Conservation (phyloP, 352 stramenopile species). For the Pythium aquatile region DNA sequence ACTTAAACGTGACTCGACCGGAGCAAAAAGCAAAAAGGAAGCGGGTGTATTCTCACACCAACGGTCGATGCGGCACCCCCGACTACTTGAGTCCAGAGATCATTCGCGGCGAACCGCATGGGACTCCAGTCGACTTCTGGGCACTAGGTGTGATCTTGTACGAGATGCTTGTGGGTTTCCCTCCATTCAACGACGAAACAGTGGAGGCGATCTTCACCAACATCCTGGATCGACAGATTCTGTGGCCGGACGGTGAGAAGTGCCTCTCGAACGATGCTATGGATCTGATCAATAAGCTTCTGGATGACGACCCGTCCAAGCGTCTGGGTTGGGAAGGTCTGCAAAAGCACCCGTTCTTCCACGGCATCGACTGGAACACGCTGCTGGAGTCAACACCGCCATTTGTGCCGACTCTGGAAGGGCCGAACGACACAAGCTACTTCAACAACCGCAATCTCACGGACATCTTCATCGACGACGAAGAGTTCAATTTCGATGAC, state of each 20-base stretch:
- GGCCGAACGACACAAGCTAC: constrained; percentile 87
- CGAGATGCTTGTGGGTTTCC: constrained; percentile 88
- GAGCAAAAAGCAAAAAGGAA: constrained; percentile 41
- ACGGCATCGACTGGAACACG: constrained; percentile 80
- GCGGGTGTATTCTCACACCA: constrained; percentile 46
- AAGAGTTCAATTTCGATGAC: constrained; percentile 60
- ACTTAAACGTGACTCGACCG: constrained; percentile 14
- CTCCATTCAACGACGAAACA: constrained; percentile 88
- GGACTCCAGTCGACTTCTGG: constrained; percentile 86
- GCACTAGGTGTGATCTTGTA: constrained; percentile 90
- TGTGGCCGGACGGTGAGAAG: constrained; percentile 88
- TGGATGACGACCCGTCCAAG: constrained; percentile 64
- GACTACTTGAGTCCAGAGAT: constrained; percentile 91
- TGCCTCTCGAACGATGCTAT: constrained; percentile 77
- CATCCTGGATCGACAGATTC: constrained; percentile 79
- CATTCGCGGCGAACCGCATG: constrained; percentile 66
- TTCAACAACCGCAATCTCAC: constrained; percentile 90
- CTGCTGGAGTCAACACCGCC: constrained; percentile 74
- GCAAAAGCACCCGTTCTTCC: constrained; percentile 66
- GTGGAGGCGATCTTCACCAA: constrained; percentile 88
- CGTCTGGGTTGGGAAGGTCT: constrained; percentile 74
- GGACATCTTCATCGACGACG: constrained; percentile 83
- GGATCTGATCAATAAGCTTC: constrained; percentile 78
- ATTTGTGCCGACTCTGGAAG: constrained; percentile 86
- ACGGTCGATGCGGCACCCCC: constrained; percentile 79